Percentiles rank a stretch among this genome's conserved stretches.
Conservation (phyloP, 768 basidiomycete species). For the Rhodotorula paludigena region DNA sequence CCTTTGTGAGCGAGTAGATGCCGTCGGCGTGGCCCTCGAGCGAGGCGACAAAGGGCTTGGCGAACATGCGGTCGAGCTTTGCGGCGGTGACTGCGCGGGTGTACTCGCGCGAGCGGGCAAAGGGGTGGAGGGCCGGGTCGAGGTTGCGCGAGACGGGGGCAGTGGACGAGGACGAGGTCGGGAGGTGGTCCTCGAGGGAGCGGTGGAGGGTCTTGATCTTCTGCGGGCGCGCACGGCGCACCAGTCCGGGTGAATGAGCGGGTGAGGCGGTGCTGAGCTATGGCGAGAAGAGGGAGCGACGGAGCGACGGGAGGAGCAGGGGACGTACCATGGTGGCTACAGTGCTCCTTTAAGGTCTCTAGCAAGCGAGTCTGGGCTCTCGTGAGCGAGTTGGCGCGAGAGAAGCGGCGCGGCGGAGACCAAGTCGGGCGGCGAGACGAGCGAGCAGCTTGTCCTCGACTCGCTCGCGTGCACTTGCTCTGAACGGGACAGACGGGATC, state of each 20-base stretch:
- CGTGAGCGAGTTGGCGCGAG: too few relatives aligned
- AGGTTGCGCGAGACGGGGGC: conserved; percentile 86
- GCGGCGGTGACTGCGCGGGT: conserved; percentile 88
- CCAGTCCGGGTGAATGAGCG: too few relatives aligned
- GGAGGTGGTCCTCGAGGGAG: conserved; percentile 51
- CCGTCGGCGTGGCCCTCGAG: conserved; percentile 92
- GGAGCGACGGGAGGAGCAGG: neutral
- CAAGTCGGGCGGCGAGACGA: too few relatives aligned
- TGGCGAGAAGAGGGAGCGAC: neutral
- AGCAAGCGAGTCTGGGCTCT: neutral
- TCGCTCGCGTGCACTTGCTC: too few relatives aligned
- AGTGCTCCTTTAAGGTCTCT: too few relatives aligned
- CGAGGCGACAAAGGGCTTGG: conserved; percentile 88
- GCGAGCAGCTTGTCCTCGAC: too few relatives aligned
- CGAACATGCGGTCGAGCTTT: conserved; percentile 94
- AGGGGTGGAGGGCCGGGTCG: conserved; percentile 91
- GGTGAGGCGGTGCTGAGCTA: neutral
- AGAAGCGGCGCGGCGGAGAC: too few relatives aligned
- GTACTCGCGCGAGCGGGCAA: conserved; percentile 84
- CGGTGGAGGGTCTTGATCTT: conserved; percentile 44
- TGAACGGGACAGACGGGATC: too few relatives aligned
- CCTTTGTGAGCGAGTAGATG: conserved; percentile 73
- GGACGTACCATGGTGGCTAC: conserved; percentile 19
- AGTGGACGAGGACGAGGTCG: conserved; percentile 70
- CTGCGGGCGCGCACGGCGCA: conserved; percentile 2